These are phyloP conservation scores for Eucalyptus sideroxylon DNA, from an alignment of 345 rosid species.

Conservation along the genomic window DNA sequence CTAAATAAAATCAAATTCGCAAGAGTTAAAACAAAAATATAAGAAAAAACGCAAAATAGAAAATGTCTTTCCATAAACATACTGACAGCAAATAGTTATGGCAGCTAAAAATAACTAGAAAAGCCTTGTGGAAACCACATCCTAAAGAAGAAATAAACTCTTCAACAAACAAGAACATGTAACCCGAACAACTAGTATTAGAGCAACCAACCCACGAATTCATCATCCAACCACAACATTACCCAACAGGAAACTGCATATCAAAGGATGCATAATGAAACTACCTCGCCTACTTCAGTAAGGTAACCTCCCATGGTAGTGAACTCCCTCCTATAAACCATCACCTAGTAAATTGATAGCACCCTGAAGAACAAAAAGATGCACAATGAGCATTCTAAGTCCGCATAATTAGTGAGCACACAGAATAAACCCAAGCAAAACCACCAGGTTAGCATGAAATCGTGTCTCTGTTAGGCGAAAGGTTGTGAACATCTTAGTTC, in stretches of 20 bases:
- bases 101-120: neutral
- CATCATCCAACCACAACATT: neutral
- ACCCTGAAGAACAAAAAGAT: slow-evolving; percentile 50
- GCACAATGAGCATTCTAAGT: neutral
- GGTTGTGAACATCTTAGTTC: neutral
- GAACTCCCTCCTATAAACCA: slow-evolving; percentile 82
- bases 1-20: neutral
- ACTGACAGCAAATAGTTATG: neutral
- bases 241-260: neutral
- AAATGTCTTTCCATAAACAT: neutral
- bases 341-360: slow-evolving; percentile 92
- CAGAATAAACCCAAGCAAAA: neutral
- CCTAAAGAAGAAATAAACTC: neutral
- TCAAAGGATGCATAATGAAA: neutral
- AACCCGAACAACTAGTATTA: neutral
- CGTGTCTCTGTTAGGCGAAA: neutral
- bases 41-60: neutral
- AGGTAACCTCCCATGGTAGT: slow-evolving; percentile 53
- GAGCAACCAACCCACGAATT: neutral
- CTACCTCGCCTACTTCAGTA: slow-evolving; percentile 74
- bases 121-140: neutral
- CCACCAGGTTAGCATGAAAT: neutral
- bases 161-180: neutral
- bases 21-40: neutral
- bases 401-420: neutral